A percentile compares a stretch with the other conserved stretches of the same genome.
phyloP scores from a whole-genome alignment of 192 early-diverging fungal species.

The Dimargaris verticillata region DNA sequence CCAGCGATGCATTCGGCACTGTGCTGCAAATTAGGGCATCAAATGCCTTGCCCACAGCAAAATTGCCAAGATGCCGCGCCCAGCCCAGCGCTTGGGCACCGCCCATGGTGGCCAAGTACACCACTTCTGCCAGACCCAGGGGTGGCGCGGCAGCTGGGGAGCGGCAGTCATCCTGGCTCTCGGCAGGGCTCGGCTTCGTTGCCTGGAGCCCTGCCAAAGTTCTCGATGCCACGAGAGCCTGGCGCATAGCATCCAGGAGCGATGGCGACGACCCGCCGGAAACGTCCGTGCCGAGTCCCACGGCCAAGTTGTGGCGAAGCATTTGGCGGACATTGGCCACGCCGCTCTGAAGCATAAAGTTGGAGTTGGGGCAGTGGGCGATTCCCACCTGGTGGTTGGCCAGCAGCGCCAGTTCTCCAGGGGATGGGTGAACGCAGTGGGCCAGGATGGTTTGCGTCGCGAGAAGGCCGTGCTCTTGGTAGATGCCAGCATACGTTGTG shows the following conservation, averaged over 20 bases:
- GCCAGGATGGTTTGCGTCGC: conserved; percentile 69
- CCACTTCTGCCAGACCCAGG: conserved; percentile 47
- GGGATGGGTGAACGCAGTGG: conserved; percentile 77
- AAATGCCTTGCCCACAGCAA: conserved; percentile 73
- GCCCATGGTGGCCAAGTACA: conserved; percentile 82
- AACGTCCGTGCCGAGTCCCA: conserved; percentile 89
- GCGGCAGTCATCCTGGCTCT: background rate
- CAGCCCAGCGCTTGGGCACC: conserved; percentile 70
- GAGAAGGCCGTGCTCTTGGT: conserved; percentile 56
- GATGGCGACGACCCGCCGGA: conserved; percentile 75
- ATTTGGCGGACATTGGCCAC: conserved; percentile 63
- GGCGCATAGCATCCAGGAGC: conserved; percentile 76
- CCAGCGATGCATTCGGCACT: conserved; percentile 16
- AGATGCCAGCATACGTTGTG: conserved; percentile 59
- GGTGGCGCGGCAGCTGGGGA: conserved; percentile 19
- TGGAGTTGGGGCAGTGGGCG: conserved; percentile 84
- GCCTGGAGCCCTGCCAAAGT: conserved; percentile 12
- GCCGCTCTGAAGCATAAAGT: conserved; percentile 72
- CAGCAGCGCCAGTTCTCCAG: conserved; percentile 51
- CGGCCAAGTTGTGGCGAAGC: conserved; percentile 52
- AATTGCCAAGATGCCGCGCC: conserved; percentile 60
- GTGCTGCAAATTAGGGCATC: conserved; percentile 70
- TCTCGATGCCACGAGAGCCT: conserved; percentile 56
- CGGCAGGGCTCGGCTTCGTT: background rate
- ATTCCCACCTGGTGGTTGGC: conserved; percentile 50